Evolutionary conservation across 371 early-diverging fungal species (phyloP).

Genomic region (Mortierella sp.): DNA sequence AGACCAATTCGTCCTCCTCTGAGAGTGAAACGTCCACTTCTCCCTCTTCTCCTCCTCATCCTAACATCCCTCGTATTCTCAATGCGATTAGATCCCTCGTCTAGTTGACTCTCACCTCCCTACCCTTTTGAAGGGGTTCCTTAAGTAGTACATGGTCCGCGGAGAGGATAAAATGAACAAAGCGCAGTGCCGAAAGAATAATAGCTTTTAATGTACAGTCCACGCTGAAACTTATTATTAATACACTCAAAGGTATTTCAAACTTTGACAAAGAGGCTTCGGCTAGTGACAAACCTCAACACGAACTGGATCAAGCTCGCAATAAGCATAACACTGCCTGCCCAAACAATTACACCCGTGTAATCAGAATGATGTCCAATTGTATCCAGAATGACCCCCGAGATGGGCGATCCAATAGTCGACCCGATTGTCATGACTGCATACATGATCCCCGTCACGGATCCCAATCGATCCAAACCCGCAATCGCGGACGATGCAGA

Average conservation of each 20-base stretch:
- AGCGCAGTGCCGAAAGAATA: too few relatives aligned
- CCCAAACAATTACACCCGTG: constrained; percentile 38
- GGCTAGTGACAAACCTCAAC: constrained; percentile 29
- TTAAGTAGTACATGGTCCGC: too few relatives aligned
- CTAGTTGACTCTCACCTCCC: too few relatives aligned
- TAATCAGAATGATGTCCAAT: constrained; percentile 43
- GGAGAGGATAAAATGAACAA: too few relatives aligned
- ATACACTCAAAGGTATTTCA: not conserved
- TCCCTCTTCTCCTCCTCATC: too few relatives aligned
- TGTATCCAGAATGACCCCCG: constrained; percentile 65
- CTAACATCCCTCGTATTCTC: too few relatives aligned
- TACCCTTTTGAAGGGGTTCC: too few relatives aligned
- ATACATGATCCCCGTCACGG: constrained; percentile 61
- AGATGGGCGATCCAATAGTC: constrained; percentile 65
- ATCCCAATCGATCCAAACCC: constrained; percentile 59
- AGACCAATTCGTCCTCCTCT: too few relatives aligned
- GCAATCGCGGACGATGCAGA: constrained; percentile 60
- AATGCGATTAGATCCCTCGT: too few relatives aligned
- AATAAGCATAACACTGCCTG: constrained; percentile 35
- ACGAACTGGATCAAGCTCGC: constrained; percentile 31
- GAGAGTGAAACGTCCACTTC: too few relatives aligned
- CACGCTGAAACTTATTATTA: not conserved
- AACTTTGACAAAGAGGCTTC: constrained; percentile 32
- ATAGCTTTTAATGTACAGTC: too few relatives aligned
- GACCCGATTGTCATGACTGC: constrained; percentile 62